Conservation (phyloP, 352 stramenopile genomes). For the Pythium rishiriense region DNA sequence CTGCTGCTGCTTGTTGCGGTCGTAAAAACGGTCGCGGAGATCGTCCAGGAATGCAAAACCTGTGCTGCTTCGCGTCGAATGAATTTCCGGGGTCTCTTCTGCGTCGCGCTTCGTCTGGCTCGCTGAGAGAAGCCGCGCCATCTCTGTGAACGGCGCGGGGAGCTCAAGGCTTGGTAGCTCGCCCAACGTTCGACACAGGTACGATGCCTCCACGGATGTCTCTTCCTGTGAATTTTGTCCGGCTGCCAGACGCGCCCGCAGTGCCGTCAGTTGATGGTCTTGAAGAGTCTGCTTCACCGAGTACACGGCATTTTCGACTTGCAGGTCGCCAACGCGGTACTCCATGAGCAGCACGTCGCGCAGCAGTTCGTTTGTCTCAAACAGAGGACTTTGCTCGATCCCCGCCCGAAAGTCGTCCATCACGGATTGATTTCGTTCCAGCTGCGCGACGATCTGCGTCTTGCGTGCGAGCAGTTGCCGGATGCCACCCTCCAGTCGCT, state of each 20-base stretch:
- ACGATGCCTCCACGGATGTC: not conserved
- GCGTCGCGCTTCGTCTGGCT: not conserved
- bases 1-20: slow-evolving; percentile 15
- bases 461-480: slow-evolving; percentile 24
- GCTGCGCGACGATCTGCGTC: slow-evolving; percentile 26
- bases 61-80: slow-evolving; percentile 14
- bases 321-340: slow-evolving; percentile 87
- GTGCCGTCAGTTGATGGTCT: slow-evolving; percentile 21
- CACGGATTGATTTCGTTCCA: slow-evolving; percentile 35
- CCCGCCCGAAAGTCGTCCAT: slow-evolving; percentile 63
- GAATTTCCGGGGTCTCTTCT: slow-evolving; percentile 9
- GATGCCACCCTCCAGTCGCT: slow-evolving; percentile 12
- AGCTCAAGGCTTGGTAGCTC: slow-evolving; percentile 6
- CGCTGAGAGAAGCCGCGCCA: slow-evolving; percentile 15
- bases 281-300: slow-evolving; percentile 26
- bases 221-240: not conserved
- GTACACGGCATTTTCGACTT: slow-evolving; percentile 92
- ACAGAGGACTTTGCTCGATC: slow-evolving; percentile 46
- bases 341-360: slow-evolving; percentile 76
- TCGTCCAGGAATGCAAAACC: slow-evolving; percentile 36
- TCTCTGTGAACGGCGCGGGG: slow-evolving; percentile 12
- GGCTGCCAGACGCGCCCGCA: slow-evolving; percentile 1
- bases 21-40: slow-evolving; percentile 32
- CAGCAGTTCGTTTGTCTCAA: slow-evolving; percentile 49
- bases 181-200: slow-evolving; percentile 7